A percentile compares a stretch with the other conserved stretches of the same genome.
phyloP scores from a whole-genome alignment of 352 stramenopile species.

The Saprolegnia parasitica region DNA sequence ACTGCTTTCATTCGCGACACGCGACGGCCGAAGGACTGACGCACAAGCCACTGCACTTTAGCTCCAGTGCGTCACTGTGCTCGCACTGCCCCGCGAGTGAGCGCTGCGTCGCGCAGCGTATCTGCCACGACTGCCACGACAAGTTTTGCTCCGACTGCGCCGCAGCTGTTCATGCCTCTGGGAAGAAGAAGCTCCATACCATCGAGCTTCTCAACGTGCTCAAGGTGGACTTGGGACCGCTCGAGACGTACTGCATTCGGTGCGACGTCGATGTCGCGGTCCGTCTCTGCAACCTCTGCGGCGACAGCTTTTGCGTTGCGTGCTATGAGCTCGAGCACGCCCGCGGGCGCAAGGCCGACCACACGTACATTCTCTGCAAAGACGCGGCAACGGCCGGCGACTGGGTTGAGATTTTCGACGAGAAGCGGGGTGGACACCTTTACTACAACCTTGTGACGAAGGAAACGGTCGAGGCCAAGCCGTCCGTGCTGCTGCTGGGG shows the following conservation, averaged over 20 bases:
- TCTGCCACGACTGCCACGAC: slow-evolving; percentile 60
- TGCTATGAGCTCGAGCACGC: slow-evolving; percentile 51
- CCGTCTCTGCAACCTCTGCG: slow-evolving; percentile 69
- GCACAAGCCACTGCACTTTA: slow-evolving; percentile 53
- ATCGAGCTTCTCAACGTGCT: slow-evolving; percentile 47
- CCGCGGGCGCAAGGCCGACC: slow-evolving; percentile 53
- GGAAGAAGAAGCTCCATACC: slow-evolving; percentile 38
- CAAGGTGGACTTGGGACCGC: slow-evolving; percentile 51
- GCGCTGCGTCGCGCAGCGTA: slow-evolving; percentile 36
- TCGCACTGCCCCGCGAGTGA: slow-evolving; percentile 40
- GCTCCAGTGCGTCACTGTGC: slow-evolving; percentile 45
- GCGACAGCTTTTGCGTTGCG: slow-evolving; percentile 61
- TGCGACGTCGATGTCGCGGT: slow-evolving; percentile 49
- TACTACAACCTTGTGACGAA: slow-evolving; percentile 81
- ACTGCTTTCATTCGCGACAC: slow-evolving; percentile 48
- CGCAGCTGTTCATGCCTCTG: slow-evolving; percentile 35
- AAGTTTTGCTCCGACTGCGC: slow-evolving; percentile 58
- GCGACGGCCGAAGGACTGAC: slow-evolving; percentile 40
- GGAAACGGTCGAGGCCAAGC: slow-evolving; percentile 52
- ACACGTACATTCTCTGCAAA: slow-evolving; percentile 59
- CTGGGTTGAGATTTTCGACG: slow-evolving; percentile 70
- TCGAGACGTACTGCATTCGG: slow-evolving; percentile 62
- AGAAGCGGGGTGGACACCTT: slow-evolving; percentile 39
- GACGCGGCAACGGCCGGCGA: slow-evolving; percentile 50
- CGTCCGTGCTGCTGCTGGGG: slow-evolving; percentile 47